Evolutionary conservation across 176 grass and related monocot genomes (phyloP), one percentile per base, ranked within the genome.

Genomic region (Puya raimondii): DNA sequence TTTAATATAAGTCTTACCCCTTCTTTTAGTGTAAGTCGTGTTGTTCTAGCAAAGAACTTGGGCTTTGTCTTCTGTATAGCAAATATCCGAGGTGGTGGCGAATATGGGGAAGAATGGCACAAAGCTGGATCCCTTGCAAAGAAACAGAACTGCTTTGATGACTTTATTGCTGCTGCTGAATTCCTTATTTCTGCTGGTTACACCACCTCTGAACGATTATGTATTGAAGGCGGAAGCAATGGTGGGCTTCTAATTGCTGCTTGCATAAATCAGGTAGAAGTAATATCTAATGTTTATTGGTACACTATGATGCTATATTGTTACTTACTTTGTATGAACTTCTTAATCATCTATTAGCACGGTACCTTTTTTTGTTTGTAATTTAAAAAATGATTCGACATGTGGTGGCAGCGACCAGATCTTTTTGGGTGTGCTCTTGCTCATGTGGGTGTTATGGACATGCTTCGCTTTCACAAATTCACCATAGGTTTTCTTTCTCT

Each of bases 101-200:
- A 97, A 75, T 97, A 97, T 85, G 93, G 93, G 16, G 93, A 97
- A 78, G 89, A 97, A 51, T 97, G 93, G 93, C 93, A 97, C 67
- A 97, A 97, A 85, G 85, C 93, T 51, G 93, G 93, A 71, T 83
- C 88, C 26, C 88, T 92, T 83, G 81, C 76, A 16, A 74, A 75
- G 67, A 97, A 97, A 76, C 93, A 97, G 73, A 97, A 97, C 80
- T 89, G 86, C 80, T 97, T 97, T 81, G 89, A 97, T 58, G 93
- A 97, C 65, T 97, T 97, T 56, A 76, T 83, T 83, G 79, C 93
- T 53, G 78, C 76, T 83, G 89, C 81, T 48, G 93, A 92, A 70
- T 85, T 79, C 49, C 88, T 97, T 70, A 80, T 92, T 79, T 85
- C 83, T 69, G 63, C 63, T 64, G 77, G 84, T 74, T 92, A 97